Evolutionary conservation across 257 asterid genomes (phyloP).

Genomic region (Jaltomata sinuosa): DNA sequence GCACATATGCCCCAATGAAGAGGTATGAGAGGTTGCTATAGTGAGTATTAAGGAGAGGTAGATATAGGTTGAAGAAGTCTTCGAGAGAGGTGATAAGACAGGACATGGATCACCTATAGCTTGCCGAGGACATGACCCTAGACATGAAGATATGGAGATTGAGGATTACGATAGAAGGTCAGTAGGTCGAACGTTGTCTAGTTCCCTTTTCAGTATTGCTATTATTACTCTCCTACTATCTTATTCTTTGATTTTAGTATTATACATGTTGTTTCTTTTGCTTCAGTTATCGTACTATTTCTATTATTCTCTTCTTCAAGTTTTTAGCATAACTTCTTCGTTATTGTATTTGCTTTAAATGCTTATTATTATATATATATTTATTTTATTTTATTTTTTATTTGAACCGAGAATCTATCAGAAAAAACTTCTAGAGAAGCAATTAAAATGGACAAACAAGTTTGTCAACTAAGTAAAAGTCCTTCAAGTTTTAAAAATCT

Average conservation of each 20-base stretch:
- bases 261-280: neutral
- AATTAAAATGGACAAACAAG: too few relatives aligned
- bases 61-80: neutral
- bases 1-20: neutral
- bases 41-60: neutral
- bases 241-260: neutral
- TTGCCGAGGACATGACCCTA: too few relatives aligned
- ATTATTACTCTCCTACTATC: neutral
- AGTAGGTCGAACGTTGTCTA: neutral
- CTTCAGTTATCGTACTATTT: neutral
- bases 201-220: neutral
- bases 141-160: neutral
- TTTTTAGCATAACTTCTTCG: neutral
- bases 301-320: neutral
- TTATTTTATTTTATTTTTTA: too few relatives aligned
- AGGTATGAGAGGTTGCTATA: neutral
- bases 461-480: too few relatives aligned
- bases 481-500: too few relatives aligned
- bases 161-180: neutral
- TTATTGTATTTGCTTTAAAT: neutral
- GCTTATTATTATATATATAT: too few relatives aligned
- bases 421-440: too few relatives aligned
- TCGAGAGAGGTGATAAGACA: neutral
- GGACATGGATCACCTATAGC: neutral
- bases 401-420: neutral